Evolutionary conservation across 1,284 basidiomycete species (phyloP).

Genomic region (Trametes versicolor): DNA sequence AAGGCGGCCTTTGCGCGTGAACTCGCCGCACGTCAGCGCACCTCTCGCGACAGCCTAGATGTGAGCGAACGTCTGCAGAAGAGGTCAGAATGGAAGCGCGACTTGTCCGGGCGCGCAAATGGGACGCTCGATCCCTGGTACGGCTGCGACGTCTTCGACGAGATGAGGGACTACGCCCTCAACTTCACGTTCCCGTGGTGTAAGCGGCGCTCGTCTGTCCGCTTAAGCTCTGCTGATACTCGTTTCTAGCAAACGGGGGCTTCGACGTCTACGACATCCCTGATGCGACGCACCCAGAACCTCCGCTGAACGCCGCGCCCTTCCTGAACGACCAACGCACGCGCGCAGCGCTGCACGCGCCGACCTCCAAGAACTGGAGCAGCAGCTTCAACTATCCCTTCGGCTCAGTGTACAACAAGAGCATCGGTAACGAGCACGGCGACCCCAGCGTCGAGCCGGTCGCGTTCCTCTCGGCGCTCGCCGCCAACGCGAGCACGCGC

Average conservation of each 20-base stretch:
- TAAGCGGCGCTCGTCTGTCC: slow-evolving; percentile 44
- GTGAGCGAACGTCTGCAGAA: background rate
- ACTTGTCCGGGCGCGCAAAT: slow-evolving; percentile 38
- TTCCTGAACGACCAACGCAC: slow-evolving; percentile 37
- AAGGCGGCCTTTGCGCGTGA: slow-evolving; percentile 15
- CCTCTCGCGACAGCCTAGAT: background rate
- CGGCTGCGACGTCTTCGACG: slow-evolving; percentile 45
- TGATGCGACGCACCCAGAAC: slow-evolving; percentile 60
- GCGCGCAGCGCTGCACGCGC: slow-evolving; percentile 69
- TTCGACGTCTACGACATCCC: slow-evolving; percentile 58
- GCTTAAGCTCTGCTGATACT: background rate
- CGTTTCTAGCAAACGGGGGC: slow-evolving; percentile 23
- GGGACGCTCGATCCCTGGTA: slow-evolving; percentile 47
- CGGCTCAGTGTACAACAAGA: slow-evolving; percentile 41
- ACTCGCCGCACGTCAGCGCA: slow-evolving; percentile 6
- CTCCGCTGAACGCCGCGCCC: slow-evolving; percentile 59
- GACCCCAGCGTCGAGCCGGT: slow-evolving; percentile 55
- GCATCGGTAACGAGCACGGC: slow-evolving; percentile 38
- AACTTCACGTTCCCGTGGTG: slow-evolving; percentile 68
- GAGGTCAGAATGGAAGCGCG: slow-evolving; percentile 33
- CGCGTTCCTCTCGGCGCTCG: slow-evolving; percentile 42
- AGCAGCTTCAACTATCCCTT: slow-evolving; percentile 60
- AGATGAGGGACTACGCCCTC: slow-evolving; percentile 46
- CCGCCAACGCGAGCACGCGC: slow-evolving; percentile 37
- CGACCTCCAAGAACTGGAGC: slow-evolving; percentile 65